These are phyloP conservation scores for Calonectria hawksworthii DNA, from an alignment of 2,329 filamentous ascomycete genomes.

Conservation along the genomic window DNA sequence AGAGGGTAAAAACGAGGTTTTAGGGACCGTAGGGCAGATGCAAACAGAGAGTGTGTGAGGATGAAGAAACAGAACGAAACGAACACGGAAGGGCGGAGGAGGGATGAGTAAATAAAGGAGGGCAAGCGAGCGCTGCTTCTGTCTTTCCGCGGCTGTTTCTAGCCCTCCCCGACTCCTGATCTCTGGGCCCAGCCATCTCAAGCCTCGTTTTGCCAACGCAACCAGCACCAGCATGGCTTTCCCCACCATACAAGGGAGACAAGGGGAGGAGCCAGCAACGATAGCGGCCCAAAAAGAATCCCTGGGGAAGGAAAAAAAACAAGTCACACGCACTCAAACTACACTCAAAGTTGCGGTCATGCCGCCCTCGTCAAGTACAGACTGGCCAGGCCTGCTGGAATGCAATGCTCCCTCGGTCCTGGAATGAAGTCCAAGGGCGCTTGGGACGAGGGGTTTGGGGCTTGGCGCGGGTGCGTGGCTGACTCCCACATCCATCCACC, in stretches of 20 bases:
- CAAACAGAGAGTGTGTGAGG: constrained; percentile 1
- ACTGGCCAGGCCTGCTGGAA: background rate
- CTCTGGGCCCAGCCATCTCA: constrained; percentile 8
- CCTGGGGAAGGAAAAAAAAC: too few species aligned
- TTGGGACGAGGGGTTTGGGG: background rate
- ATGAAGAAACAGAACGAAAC: background rate
- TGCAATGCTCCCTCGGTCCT: background rate
- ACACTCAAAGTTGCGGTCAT: background rate
- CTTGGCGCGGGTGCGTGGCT: background rate
- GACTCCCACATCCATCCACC: background rate
- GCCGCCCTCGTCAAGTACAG: background rate
- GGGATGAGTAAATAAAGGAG: background rate
- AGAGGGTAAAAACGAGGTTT: constrained; percentile 19
- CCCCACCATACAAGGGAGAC: background rate
- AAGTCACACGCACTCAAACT: background rate
- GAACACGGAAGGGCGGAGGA: background rate
- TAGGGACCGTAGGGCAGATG: constrained; percentile 9
- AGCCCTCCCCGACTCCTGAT: background rate
- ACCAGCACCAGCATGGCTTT: background rate
- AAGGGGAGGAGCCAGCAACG: background rate
- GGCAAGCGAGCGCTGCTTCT: background rate
- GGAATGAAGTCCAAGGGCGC: constrained; percentile 1
- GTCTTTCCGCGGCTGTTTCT: background rate
- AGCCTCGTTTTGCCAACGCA: constrained; percentile 1
- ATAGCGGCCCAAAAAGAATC: background rate